Evolutionary conservation across 2,329 filamentous ascomycete species (phyloP), one percentile per base, ranked within the genome.

Genomic region (Thielaviopsis cerberus): DNA sequence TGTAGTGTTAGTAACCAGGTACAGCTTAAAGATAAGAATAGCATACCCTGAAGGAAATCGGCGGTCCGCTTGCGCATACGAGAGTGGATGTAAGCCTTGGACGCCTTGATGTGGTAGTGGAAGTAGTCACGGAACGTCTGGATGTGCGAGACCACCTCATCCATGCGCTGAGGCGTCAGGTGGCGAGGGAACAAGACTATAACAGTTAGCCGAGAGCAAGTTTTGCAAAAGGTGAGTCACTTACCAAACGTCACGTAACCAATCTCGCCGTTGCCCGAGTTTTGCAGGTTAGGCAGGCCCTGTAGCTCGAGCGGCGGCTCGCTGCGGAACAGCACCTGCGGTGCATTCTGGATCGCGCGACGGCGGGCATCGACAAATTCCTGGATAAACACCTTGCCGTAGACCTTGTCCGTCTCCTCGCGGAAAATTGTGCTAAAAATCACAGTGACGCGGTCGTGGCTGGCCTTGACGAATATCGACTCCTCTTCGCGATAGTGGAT

Each of bases 101-200:
- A 96, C 27, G 92, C 94, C 74, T 98, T 98, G 74, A 98, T 98
- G 72, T 98, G 92, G 71, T 99, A 99, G 72, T 99, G 92, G 78
- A 99, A 98, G 73, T 98, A 98, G 69, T 98, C 92, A 64, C 92
- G 87, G 86, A 98, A 98, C 15, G 92, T 99, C 73, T 99, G 94
- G 66, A 99, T 97, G 70, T 98, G 94, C 55, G 90, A 96, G 65
- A 99, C 98, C 69, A 94, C 90, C 64, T 96, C 90, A 61, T 87
- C 85, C 74, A 94, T 88, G 68, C 89, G 82, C 71, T 96, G 88
- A 15, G 83, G 82, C 15, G 89, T 91, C 63, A 99, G 77, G 71
- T 99, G 94, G 63, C 92, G 85, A 53, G 92, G 91, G 75, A 98
- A 98, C 51, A 98, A 79, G 53, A 97, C 92, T 94, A 61, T 1